phyloP scores from a whole-genome alignment of 495 filamentous ascomycete genomes.

The Aspergillus wentii region DNA sequence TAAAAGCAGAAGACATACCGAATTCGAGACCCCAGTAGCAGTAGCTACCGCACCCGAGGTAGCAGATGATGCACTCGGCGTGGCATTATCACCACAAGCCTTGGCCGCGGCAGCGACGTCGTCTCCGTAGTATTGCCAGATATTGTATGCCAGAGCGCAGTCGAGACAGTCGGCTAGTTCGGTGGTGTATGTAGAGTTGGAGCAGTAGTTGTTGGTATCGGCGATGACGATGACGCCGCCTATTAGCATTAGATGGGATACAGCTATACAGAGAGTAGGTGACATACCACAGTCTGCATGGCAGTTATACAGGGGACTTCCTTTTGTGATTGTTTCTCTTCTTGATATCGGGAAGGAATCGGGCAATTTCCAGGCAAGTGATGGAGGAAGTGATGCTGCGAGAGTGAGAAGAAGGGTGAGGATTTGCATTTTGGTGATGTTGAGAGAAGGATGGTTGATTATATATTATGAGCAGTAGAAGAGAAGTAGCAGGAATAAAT shows the following conservation, averaged over 20 bases:
- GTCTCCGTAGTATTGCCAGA: constrained; percentile 43
- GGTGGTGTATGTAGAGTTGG: constrained; percentile 32
- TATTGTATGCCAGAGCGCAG: constrained; percentile 42
- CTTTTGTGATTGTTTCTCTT: too few relatives aligned
- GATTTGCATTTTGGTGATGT: too few relatives aligned
- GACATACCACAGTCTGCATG: constrained; percentile 45
- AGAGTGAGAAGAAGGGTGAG: too few relatives aligned
- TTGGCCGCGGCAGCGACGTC: constrained; percentile 25
- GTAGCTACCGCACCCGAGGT: constrained; percentile 9
- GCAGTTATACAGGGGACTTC: constrained; percentile 46
- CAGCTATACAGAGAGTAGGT: constrained; percentile 1
- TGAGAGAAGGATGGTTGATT: too few relatives aligned
- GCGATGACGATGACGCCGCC: constrained; percentile 37
- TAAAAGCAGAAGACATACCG: too few relatives aligned
- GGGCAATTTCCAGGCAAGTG: too few relatives aligned
- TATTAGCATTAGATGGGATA: constrained; percentile 13
- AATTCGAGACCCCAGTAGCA: too few relatives aligned
- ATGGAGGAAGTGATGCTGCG: too few relatives aligned
- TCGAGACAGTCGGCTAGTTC: constrained; percentile 37
- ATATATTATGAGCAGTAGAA: too few relatives aligned
- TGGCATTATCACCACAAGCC: constrained; percentile 33
- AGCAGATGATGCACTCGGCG: constrained; percentile 22
- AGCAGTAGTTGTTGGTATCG: constrained; percentile 30
- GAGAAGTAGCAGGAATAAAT: too few relatives aligned
- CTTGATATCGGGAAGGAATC: too few relatives aligned